A percentile compares a stretch with the other conserved stretches of the same genome.
Evolutionary conservation across 306 rosid species (phyloP).

Genomic region (Sesbania bispinosa): DNA sequence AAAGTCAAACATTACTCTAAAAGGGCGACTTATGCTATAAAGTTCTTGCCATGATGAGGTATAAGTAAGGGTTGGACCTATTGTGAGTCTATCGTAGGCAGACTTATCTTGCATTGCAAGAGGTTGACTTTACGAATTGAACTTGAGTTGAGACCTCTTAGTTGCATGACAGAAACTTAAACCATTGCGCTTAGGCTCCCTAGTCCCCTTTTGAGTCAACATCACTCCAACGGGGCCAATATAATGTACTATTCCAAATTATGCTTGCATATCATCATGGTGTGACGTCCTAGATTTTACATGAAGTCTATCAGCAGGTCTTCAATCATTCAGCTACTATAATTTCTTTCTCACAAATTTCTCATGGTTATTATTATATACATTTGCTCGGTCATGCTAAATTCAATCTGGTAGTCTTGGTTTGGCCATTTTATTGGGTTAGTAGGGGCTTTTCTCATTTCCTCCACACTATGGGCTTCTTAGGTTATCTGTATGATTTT

Average conservation of each 20-base stretch:
- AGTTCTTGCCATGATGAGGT: too few species aligned
- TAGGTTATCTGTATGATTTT: conserved; percentile 6
- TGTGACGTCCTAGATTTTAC: neutral
- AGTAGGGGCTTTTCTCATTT: conserved; percentile 1
- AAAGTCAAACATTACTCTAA: neutral
- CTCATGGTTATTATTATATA: neutral
- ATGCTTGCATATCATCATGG: neutral
- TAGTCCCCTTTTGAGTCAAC: too few species aligned
- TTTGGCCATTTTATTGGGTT: conserved; percentile 1
- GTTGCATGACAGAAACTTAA: too few species aligned
- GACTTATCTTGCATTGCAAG: too few species aligned
- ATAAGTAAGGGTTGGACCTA: too few species aligned
- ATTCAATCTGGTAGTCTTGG: neutral
- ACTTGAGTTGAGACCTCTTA: too few species aligned
- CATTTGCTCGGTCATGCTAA: neutral
- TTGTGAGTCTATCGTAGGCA: too few species aligned
- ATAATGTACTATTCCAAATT: neutral
- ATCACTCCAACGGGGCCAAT: too few species aligned
- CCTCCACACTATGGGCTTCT: neutral
- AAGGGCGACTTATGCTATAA: too few species aligned
- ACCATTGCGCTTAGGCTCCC: too few species aligned
- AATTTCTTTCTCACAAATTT: neutral
- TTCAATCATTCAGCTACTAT: conserved; percentile 7
- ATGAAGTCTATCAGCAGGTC: neutral
- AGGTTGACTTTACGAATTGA: too few species aligned